Conservation (phyloP, 164 flowering plant genomes). For the Magnolia changhungtana region DNA sequence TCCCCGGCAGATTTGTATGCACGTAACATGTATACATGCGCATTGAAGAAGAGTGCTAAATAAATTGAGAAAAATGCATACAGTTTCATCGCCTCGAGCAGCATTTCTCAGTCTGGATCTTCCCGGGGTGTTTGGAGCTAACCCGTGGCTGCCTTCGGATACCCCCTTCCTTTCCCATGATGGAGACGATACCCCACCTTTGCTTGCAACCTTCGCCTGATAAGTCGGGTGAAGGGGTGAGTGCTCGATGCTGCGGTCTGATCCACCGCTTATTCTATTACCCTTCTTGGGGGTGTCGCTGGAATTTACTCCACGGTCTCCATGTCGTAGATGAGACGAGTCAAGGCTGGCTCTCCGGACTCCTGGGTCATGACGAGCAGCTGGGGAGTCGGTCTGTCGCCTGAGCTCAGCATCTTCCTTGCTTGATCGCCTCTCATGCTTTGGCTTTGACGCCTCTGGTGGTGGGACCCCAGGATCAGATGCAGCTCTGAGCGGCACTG, state of each 20-base stretch:
- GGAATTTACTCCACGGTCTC: slow-evolving; percentile 5
- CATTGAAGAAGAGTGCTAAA: neutral
- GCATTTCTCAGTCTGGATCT: slow-evolving; percentile 38
- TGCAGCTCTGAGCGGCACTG: slow-evolving; percentile 21
- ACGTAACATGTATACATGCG: neutral
- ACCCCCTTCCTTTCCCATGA: slow-evolving; percentile 41
- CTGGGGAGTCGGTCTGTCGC: slow-evolving; percentile 33
- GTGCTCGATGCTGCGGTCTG: slow-evolving; percentile 39
- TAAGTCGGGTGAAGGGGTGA: slow-evolving; percentile 43
- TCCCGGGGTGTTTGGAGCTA: slow-evolving; percentile 42
- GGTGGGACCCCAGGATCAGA: slow-evolving; percentile 23
- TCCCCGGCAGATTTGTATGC: neutral
- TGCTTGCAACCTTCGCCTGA: slow-evolving; percentile 31
- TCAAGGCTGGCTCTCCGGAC: slow-evolving; percentile 20
- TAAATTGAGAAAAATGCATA: slow-evolving; percentile 19
- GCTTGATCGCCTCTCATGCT: slow-evolving; percentile 31
- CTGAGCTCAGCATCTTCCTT: slow-evolving; percentile 43
- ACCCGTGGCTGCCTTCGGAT: slow-evolving; percentile 38
- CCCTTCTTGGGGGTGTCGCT: slow-evolving; percentile 13
- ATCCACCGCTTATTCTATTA: slow-evolving; percentile 27
- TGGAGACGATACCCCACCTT: slow-evolving; percentile 38
- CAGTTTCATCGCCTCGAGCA: slow-evolving; percentile 39
- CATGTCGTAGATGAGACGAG: slow-evolving; percentile 6
- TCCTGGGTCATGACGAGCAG: slow-evolving; percentile 15
- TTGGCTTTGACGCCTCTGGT: slow-evolving; percentile 18